Conservation (phyloP, 176 grass and related monocot genomes). For the Carex parvula region DNA sequence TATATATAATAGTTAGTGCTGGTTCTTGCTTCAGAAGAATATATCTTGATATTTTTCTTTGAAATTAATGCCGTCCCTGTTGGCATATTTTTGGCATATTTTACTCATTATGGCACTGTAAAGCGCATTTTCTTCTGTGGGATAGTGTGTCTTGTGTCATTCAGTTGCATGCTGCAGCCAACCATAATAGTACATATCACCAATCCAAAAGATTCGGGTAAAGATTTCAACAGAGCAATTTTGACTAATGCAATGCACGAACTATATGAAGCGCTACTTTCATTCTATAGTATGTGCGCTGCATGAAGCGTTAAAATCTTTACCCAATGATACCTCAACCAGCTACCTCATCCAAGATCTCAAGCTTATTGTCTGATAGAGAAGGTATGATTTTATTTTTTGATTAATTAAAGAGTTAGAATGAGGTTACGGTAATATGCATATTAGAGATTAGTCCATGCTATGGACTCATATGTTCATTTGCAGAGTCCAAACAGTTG, state of each 20-base stretch:
- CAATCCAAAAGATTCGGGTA: not conserved
- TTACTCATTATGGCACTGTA: not conserved
- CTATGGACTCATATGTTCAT: too few relatives aligned
- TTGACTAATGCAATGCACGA: too few relatives aligned
- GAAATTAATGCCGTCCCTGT: conserved; percentile 8
- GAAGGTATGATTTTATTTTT: not conserved
- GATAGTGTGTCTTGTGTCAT: not conserved
- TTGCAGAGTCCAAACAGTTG: too few relatives aligned
- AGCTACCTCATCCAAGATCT: not conserved
- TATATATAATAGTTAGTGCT: conserved; percentile 5
- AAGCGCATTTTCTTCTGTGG: not conserved
- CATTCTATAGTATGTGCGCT: too few relatives aligned
- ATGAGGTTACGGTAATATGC: too few relatives aligned
- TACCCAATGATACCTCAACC: not conserved
- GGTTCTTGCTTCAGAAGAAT: not conserved
- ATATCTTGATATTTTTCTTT: not conserved
- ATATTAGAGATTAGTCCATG: too few relatives aligned
- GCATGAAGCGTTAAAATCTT: too few relatives aligned
- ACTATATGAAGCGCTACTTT: too few relatives aligned
- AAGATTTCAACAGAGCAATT: too few relatives aligned
- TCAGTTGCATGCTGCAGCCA: not conserved
- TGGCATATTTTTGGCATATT: conserved; percentile 14
- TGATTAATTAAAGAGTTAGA: not conserved
- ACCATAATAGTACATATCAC: not conserved
- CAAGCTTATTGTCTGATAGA: not conserved